These are phyloP conservation scores for Spongispora temasekensis DNA, from an alignment of 1,284 basidiomycete species.

Conservation along the genomic window DNA sequence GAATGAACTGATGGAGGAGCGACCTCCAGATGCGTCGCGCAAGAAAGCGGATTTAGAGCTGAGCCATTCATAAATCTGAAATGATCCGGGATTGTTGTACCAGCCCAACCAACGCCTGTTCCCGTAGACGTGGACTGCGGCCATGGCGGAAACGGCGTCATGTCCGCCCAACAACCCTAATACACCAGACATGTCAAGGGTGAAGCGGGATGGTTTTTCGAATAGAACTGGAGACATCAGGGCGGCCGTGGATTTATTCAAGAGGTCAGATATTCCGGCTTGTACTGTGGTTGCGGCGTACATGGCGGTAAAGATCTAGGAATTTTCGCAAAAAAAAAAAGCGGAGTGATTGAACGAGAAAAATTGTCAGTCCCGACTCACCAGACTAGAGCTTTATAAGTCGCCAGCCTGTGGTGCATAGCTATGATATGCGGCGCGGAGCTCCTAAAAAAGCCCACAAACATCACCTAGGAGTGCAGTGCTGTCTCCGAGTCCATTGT, in stretches of 20 bases:
- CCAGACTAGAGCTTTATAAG: too few species aligned
- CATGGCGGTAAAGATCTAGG: too few species aligned
- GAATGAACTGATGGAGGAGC: slow-evolving; percentile 6
- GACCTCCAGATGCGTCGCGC: not conserved
- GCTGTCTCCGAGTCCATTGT: too few species aligned
- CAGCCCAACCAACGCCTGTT: slow-evolving; percentile 28
- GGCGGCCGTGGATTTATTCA: too few species aligned
- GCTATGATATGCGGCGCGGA: too few species aligned
- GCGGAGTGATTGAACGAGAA: too few species aligned
- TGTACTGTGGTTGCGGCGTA: slow-evolving; percentile 2
- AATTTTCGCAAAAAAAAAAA: too few species aligned
- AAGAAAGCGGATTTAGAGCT: slow-evolving; percentile 8
- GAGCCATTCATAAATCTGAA: slow-evolving; percentile 19
- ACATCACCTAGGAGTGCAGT: too few species aligned
- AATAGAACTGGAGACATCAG: not conserved
- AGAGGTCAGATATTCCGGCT: not conserved
- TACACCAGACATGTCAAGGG: slow-evolving; percentile 17
- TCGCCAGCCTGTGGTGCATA: too few species aligned
- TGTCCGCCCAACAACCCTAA: slow-evolving; percentile 24
- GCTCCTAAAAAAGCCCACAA: too few species aligned
- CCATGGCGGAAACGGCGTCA: slow-evolving; percentile 26
- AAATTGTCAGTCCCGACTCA: too few species aligned
- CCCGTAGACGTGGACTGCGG: slow-evolving; percentile 20
- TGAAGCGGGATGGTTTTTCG: not conserved
- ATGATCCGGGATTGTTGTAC: slow-evolving; percentile 31